A percentile compares a stretch with the other conserved stretches of the same genome.
These are phyloP conservation scores for Nakaseomyces kungkrabaensis DNA, from an alignment of 1,139 yeast species.

Conservation along the genomic window DNA sequence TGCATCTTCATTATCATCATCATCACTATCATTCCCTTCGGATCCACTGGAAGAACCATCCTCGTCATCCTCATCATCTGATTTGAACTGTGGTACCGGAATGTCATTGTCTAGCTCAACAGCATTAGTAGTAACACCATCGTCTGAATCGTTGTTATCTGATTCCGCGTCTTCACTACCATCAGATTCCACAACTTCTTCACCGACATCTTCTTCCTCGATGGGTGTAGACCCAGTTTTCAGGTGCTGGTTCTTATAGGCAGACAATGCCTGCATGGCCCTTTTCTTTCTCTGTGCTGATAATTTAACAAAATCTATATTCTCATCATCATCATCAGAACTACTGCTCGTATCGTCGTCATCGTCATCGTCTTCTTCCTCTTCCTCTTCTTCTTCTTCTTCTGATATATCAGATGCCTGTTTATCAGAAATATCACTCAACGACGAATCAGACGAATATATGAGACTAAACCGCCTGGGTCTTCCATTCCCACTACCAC, in stretches of 20 bases:
- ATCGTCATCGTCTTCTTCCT: constrained; percentile 33
- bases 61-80: constrained; percentile 32
- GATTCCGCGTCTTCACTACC: background rate
- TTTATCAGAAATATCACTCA: constrained; percentile 21
- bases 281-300: constrained; percentile 57
- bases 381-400: constrained; percentile 21
- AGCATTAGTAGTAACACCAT: background rate
- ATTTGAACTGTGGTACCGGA: constrained; percentile 46
- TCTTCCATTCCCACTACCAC: constrained; percentile 7
- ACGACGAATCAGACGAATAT: constrained; percentile 28
- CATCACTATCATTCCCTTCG: constrained; percentile 17
- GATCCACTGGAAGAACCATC: constrained; percentile 20
- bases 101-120: background rate
- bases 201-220: constrained; percentile 3
- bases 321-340: constrained; percentile 55
- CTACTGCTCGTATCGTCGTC: constrained; percentile 32
- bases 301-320: constrained; percentile 59
- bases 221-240: constrained; percentile 3
- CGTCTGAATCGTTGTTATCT: background rate
- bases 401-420: constrained; percentile 4
- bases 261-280: constrained; percentile 42
- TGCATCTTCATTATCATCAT: constrained; percentile 54
- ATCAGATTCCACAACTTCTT: background rate
- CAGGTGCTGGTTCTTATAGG: constrained; percentile 31
- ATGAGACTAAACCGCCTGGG: constrained; percentile 30